Percentiles rank a stretch among this genome's conserved stretches.
phyloP scores from a whole-genome alignment of 345 rosid genomes.

The Citrus inodora region DNA sequence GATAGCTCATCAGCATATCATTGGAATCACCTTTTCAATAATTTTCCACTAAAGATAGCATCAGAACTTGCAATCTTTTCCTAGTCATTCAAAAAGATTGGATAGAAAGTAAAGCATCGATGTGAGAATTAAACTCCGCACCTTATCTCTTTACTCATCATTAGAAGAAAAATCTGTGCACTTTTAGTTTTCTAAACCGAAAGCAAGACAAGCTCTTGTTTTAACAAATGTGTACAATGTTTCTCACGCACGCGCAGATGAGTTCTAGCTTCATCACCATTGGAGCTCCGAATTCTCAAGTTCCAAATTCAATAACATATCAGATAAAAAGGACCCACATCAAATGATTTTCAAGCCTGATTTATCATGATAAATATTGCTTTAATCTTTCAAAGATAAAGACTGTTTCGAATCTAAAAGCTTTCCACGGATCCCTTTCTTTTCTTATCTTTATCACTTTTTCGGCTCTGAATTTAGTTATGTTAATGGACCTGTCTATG shows the following conservation, averaged over 20 bases:
- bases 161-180: not conserved
- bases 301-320: not conserved
- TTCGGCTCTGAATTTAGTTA: not conserved
- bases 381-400: not conserved
- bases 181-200: slow-evolving; percentile 5
- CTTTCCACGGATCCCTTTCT: not conserved
- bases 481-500: too few species aligned
- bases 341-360: not conserved
- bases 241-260: not conserved
- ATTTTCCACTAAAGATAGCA: not conserved
- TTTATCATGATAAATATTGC: not conserved
- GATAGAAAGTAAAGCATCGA: not conserved
- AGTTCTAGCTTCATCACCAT: not conserved
- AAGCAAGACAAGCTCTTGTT: not conserved
- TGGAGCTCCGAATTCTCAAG: not conserved
- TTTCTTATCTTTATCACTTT: not conserved
- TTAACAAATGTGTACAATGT: not conserved
- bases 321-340: not conserved
- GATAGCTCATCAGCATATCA: not conserved
- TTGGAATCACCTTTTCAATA: not conserved
- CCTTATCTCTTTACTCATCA: not conserved
- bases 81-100: not conserved
- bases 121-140: not conserved
- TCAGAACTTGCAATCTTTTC: not conserved
- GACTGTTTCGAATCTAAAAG: not conserved